phyloP scores from a whole-genome alignment of 441 rosid species.

The Cnidoscolus chayamansa region DNA sequence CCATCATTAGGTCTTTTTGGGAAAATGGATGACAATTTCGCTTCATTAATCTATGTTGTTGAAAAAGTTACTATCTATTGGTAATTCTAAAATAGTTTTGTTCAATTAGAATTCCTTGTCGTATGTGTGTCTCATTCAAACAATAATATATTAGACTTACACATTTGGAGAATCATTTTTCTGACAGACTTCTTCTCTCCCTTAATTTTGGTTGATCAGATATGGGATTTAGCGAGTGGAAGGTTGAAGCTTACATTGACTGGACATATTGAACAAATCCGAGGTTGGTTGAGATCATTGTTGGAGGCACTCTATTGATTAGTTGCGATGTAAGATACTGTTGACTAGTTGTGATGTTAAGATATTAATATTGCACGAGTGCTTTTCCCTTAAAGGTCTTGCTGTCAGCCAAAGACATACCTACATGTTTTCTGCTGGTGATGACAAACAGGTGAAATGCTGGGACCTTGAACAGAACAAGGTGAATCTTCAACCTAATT shows the following conservation, averaged over 20 bases:
- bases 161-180: background rate
- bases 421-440: slow-evolving; percentile 97
- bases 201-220: slow-evolving; percentile 40
- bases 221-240: slow-evolving; percentile 93
- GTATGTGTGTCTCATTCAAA: background rate
- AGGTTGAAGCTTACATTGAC: slow-evolving; percentile 85
- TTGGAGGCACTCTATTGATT: slow-evolving; percentile 7
- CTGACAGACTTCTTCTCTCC: background rate
- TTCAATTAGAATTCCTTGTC: background rate
- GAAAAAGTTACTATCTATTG: background rate
- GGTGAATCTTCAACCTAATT: slow-evolving; percentile 37
- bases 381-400: slow-evolving; percentile 53
- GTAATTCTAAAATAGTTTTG: background rate
- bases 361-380: slow-evolving; percentile 6
- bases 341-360: slow-evolving; percentile 8
- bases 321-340: slow-evolving; percentile 6
- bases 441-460: slow-evolving; percentile 97
- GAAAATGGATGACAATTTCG: background rate
- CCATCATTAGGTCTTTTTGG: background rate
- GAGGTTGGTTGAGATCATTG: slow-evolving; percentile 53
- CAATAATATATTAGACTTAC: background rate
- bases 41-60: background rate
- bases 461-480: slow-evolving; percentile 99
- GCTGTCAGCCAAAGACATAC: slow-evolving; percentile 86
- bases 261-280: slow-evolving; percentile 90